phyloP scores from a whole-genome alignment of 345 rosid species.

The Dipteronia sinensis region DNA sequence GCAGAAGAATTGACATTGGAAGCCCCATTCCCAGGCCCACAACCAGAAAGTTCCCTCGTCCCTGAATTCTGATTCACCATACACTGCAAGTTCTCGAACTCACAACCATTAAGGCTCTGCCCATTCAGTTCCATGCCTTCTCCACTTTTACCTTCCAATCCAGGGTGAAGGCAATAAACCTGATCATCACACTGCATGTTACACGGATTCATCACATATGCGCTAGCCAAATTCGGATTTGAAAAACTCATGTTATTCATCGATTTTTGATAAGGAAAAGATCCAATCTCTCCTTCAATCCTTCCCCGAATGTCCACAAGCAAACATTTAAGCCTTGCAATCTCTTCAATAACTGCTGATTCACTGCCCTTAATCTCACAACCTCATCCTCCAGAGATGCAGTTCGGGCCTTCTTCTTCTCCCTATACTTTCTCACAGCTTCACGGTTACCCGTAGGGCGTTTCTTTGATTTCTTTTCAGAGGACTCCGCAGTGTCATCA shows the following conservation, averaged over 20 bases:
- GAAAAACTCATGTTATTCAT: slow-evolving; percentile 39
- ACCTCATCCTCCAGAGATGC: slow-evolving; percentile 96
- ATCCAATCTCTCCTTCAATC: slow-evolving; percentile 95
- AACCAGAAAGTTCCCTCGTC: slow-evolving; percentile 45
- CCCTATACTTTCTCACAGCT: slow-evolving; percentile 95
- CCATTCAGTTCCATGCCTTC: slow-evolving; percentile 51
- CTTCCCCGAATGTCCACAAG: slow-evolving; percentile 97
- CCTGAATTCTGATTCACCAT: slow-evolving; percentile 55
- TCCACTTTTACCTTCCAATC: slow-evolving; percentile 47
- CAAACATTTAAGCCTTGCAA: slow-evolving; percentile 89
- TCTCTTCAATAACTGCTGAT: slow-evolving; percentile 84
- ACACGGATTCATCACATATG: slow-evolving; percentile 82
- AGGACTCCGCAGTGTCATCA: slow-evolving; percentile 82
- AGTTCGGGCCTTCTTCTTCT: slow-evolving; percentile 95
- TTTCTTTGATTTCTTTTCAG: slow-evolving; percentile 62
- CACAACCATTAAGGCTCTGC: slow-evolving; percentile 59
- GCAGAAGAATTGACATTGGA: slow-evolving; percentile 46
- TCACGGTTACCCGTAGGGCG: slow-evolving; percentile 81
- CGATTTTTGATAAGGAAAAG: slow-evolving; percentile 90
- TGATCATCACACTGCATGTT: slow-evolving; percentile 72
- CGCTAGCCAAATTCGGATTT: slow-evolving; percentile 37
- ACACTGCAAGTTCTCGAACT: slow-evolving; percentile 69
- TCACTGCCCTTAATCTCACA: slow-evolving; percentile 60
- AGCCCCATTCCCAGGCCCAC: slow-evolving; percentile 43
- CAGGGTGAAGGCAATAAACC: slow-evolving; percentile 67